phyloP scores from a whole-genome alignment of 805 yeast genomes.

The Wickerhamomyces mucosus region DNA sequence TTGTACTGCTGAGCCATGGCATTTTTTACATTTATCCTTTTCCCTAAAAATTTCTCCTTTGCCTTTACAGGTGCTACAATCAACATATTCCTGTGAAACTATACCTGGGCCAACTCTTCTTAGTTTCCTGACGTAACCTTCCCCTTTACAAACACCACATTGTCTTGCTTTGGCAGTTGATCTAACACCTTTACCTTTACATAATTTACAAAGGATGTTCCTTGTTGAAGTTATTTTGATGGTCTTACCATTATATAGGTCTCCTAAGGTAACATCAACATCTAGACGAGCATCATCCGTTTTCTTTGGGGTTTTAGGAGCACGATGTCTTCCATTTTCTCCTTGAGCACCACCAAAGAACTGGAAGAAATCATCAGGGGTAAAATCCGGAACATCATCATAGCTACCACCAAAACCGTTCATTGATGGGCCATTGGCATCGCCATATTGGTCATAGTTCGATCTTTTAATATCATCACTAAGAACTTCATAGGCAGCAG shows the following conservation, averaged over 20 bases:
- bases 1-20: conserved; percentile 53
- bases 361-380: conserved; percentile 68
- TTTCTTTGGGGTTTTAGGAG: conserved; percentile 19
- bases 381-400: conserved; percentile 37
- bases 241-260: conserved; percentile 71
- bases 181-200: conserved; percentile 73
- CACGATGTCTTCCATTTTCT: conserved; percentile 1
- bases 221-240: conserved; percentile 66
- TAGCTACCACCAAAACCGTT: conserved; percentile 26
- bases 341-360: conserved; percentile 35
- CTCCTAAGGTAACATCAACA: conserved; percentile 59
- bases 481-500: conserved; percentile 78
- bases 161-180: conserved; percentile 40
- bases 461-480: conserved; percentile 56
- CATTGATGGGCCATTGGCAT: conserved; percentile 24
- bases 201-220: conserved; percentile 58
- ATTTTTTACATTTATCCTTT: conserved; percentile 70
- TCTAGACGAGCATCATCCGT: conserved; percentile 65
- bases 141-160: conserved; percentile 68
- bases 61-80: conserved; percentile 66
- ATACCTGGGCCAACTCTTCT: conserved; percentile 68
- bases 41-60: conserved; percentile 48
- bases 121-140: conserved; percentile 52
- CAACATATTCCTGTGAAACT: conserved; percentile 49
- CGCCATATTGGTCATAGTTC: conserved; percentile 52